These are phyloP conservation scores for Aspergillus thermomutatus DNA, from an alignment of 2,329 filamentous ascomycete genomes.

Conservation along the genomic window DNA sequence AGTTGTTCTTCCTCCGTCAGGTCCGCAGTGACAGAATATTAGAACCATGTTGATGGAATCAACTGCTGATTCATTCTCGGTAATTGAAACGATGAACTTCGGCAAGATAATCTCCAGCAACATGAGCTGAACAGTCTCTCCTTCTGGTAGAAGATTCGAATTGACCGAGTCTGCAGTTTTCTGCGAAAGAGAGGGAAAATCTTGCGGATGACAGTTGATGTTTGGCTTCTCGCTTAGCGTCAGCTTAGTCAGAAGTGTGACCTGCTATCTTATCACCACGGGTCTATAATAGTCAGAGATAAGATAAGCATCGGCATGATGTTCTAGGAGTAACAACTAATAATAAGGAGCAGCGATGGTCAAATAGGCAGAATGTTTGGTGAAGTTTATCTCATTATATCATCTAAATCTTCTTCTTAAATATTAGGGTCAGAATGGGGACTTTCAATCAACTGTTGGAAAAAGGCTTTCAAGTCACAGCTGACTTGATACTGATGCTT, in stretches of 20 bases:
- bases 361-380: no score
- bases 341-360: no score
- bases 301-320: not conserved
- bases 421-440: not conserved
- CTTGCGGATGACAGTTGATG: not conserved
- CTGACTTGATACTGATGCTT: not conserved
- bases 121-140: not conserved
- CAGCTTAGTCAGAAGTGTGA: constrained; percentile 3
- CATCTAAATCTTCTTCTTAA: not conserved
- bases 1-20: not conserved
- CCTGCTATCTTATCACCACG: constrained; percentile 1
- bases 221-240: not conserved
- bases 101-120: not conserved
- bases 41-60: not conserved
- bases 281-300: not conserved
- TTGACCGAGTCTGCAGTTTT: not conserved
- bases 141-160: not conserved
- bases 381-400: not conserved
- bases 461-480: not conserved
- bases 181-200: not conserved
- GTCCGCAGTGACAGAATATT: not conserved
- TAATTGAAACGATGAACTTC: not conserved
- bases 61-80: not conserved
- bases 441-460: not conserved
- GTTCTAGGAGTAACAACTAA: not conserved